Conservation (phyloP, 345 rosid genomes). For the Dimocarpus longan region DNA sequence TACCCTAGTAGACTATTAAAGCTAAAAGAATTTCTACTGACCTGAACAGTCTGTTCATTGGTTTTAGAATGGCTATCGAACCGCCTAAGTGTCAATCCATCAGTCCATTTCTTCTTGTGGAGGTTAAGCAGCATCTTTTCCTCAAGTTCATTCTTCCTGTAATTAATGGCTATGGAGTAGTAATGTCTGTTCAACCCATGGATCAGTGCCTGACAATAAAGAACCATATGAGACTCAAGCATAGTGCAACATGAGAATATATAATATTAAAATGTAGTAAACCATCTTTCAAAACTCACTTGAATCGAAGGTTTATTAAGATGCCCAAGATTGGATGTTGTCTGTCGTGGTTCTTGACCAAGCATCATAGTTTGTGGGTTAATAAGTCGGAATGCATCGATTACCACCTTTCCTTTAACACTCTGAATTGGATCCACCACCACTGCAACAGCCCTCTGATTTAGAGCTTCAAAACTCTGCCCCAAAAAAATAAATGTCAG, state of each 20-base stretch:
- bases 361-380: slow-evolving; percentile 99
- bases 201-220: slow-evolving; percentile 77
- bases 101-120: slow-evolving; percentile 99
- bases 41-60: slow-evolving; percentile 95
- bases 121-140: slow-evolving; percentile 97
- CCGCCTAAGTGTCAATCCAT: slow-evolving; percentile 82
- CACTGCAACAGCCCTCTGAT: slow-evolving; percentile 97
- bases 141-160: slow-evolving; percentile 95
- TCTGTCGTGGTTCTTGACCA: slow-evolving; percentile 98
- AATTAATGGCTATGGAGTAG: slow-evolving; percentile 97
- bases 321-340: slow-evolving; percentile 98
- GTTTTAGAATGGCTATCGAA: slow-evolving; percentile 93
- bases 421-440: slow-evolving; percentile 99
- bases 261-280: background rate
- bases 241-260: background rate
- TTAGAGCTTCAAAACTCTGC: slow-evolving; percentile 99
- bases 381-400: slow-evolving; percentile 95
- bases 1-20: background rate
- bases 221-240: slow-evolving; percentile 22
- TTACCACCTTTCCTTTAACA: slow-evolving; percentile 97
- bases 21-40: slow-evolving; percentile 23
- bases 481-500: slow-evolving; percentile 12
- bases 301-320: slow-evolving; percentile 98
- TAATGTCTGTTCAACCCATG: slow-evolving; percentile 98
- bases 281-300: slow-evolving; percentile 42